A percentile compares a stretch with the other conserved stretches of the same genome.
These are phyloP conservation scores for Amoebophrya sp. DNA, from an alignment of 169 alveolate species.

Conservation along the genomic window DNA sequence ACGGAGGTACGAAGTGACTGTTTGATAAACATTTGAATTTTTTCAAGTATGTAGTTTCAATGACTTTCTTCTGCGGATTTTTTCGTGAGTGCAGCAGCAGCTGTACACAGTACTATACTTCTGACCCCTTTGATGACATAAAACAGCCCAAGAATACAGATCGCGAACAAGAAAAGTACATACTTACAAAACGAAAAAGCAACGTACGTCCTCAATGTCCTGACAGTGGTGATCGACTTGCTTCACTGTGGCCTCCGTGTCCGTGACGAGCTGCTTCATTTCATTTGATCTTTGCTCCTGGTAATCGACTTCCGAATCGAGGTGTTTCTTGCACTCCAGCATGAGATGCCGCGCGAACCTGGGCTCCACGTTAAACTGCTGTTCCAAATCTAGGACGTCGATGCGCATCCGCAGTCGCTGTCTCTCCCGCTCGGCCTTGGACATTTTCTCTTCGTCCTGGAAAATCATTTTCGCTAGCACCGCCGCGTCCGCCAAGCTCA, in stretches of 20 bases:
- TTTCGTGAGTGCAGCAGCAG: too few species aligned
- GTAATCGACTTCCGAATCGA: neutral
- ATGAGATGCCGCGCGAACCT: neutral
- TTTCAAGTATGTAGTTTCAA: too few species aligned
- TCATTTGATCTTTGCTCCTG: neutral
- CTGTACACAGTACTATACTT: too few species aligned
- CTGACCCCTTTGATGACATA: too few species aligned
- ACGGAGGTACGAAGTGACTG: too few species aligned
- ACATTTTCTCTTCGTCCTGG: neutral
- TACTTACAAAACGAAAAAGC: too few species aligned
- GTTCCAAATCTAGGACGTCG: neutral
- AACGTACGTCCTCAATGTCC: neutral
- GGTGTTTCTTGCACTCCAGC: neutral
- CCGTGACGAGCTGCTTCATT: constrained; percentile 22
- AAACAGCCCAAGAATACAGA: too few species aligned
- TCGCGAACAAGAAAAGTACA: too few species aligned
- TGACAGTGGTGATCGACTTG: neutral
- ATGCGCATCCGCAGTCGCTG: neutral
- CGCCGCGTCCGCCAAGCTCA: neutral
- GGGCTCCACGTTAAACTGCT: constrained; percentile 12
- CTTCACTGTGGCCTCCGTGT: neutral
- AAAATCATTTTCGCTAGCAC: neutral
- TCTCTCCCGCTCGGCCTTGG: neutral
- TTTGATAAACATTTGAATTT: too few species aligned
- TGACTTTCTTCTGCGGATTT: too few species aligned